Conservation (phyloP, 768 basidiomycete genomes). For the Pleurotus giganteus region DNA sequence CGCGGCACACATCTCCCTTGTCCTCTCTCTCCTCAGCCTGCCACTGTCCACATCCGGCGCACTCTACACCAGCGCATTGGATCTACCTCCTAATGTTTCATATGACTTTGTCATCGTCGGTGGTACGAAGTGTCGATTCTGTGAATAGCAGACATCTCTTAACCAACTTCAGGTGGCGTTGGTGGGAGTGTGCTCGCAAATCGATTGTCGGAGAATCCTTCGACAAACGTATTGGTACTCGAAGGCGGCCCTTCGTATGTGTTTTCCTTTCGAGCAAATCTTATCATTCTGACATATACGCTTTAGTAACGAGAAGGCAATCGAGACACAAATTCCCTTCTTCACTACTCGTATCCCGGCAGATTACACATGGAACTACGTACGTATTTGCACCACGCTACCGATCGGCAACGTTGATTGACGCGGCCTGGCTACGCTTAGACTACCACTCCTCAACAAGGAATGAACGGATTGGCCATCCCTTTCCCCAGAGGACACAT, state of each 20-base stretch:
- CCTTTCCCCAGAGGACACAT: slow-evolving; percentile 17
- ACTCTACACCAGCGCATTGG: not conserved
- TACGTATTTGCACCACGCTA: not conserved
- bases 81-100: not conserved
- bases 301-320: slow-evolving; percentile 1
- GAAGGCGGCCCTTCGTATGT: slow-evolving; percentile 10
- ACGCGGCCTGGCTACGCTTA: slow-evolving; percentile 16
- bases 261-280: not conserved
- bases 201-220: slow-evolving; percentile 7
- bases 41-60: not conserved
- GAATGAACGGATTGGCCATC: slow-evolving; percentile 14
- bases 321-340: slow-evolving; percentile 2
- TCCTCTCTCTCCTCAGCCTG: not conserved
- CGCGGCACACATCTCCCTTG: no score
- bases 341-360: no score
- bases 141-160: not conserved
- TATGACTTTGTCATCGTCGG: slow-evolving; percentile 12
- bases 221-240: not conserved
- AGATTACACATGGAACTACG: not conserved
- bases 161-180: slow-evolving; percentile 1
- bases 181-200: slow-evolving; percentile 7
- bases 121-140: not conserved
- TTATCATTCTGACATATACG: not conserved
- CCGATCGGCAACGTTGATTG: not conserved
- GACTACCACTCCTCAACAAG: slow-evolving; percentile 18